Evolutionary conservation across 495 filamentous ascomycete species (phyloP).

Genomic region (Penicillium goetzii): DNA sequence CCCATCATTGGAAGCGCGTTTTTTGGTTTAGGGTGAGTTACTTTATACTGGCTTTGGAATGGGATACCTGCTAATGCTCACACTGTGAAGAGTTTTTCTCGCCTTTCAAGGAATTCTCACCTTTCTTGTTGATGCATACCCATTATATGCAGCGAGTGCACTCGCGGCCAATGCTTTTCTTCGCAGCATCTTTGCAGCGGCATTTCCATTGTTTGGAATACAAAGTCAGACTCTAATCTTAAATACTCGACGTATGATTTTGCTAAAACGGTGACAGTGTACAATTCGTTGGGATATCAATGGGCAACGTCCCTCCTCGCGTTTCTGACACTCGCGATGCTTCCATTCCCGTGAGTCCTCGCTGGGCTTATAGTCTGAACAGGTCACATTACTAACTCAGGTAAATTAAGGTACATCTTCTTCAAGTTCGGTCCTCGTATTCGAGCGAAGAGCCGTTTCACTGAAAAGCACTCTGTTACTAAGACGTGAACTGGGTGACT

Average conservation of each 20-base stretch:
- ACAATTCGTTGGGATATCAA: not conserved
- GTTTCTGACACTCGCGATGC: not conserved
- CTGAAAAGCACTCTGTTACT: no score
- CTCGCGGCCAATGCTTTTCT: not conserved
- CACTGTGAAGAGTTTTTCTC: not conserved
- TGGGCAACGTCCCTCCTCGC: not conserved
- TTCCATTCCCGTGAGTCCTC: not conserved
- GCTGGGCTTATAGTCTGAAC: not conserved
- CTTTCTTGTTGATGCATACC: not conserved
- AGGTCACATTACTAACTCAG: not conserved
- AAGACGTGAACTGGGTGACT: no score
- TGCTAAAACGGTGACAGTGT: not conserved
- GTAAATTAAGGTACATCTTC: not conserved
- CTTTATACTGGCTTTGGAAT: no score
- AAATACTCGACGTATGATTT: no score
- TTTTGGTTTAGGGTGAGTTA: not conserved
- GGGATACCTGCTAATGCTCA: no score
- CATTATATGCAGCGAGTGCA: not conserved
- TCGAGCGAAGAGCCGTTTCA: not conserved
- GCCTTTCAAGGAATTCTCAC: not conserved
- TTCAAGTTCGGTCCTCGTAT: not conserved
- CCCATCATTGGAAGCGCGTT: not conserved
- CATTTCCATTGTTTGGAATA: not conserved
- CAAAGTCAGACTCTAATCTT: not conserved
- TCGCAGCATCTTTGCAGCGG: not conserved